Percentiles rank a stretch among this genome's conserved stretches.
Conservation (phyloP, 2,329 filamentous ascomycete genomes). For the Hymenoscyphus scutula region DNA sequence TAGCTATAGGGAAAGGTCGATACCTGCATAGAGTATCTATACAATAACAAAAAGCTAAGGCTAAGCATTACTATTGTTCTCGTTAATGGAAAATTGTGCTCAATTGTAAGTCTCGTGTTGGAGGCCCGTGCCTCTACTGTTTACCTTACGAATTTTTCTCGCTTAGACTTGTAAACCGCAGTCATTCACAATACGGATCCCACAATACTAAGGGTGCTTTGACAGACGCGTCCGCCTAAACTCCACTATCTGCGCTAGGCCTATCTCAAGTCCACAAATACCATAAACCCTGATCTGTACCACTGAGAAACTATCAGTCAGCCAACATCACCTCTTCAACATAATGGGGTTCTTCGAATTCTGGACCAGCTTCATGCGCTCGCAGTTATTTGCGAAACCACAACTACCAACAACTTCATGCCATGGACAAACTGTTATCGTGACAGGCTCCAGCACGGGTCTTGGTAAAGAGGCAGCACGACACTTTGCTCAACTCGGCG, state of each 20-base stretch:
- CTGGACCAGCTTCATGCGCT: neutral
- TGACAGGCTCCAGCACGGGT: constrained; percentile 43
- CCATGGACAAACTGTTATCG: constrained; percentile 34
- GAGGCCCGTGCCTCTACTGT: too few relatives aligned
- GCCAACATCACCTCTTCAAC: neutral
- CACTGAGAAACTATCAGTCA: neutral
- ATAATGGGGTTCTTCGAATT: neutral
- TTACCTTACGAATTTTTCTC: neutral
- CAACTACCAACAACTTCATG: constrained; percentile 16
- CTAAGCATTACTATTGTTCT: too few relatives aligned
- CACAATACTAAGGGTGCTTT: neutral
- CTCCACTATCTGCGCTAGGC: neutral
- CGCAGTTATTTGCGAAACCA: neutral
- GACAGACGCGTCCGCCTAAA: neutral
- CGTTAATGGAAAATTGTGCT: too few relatives aligned
- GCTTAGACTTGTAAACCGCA: neutral
- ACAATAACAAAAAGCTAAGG: too few relatives aligned
- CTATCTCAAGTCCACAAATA: neutral
- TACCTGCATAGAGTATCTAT: too few relatives aligned
- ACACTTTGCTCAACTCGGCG: constrained; percentile 36
- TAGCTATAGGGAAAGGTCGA: too few relatives aligned
- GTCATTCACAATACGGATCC: neutral
- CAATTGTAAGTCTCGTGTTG: too few relatives aligned
- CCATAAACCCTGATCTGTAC: too few relatives aligned
- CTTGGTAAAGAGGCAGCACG: constrained; percentile 41